Base-by-base conservation (phyloP, 2,329 filamentous ascomycete genomes). In the Pseudogymnoascus sp. region DNA sequence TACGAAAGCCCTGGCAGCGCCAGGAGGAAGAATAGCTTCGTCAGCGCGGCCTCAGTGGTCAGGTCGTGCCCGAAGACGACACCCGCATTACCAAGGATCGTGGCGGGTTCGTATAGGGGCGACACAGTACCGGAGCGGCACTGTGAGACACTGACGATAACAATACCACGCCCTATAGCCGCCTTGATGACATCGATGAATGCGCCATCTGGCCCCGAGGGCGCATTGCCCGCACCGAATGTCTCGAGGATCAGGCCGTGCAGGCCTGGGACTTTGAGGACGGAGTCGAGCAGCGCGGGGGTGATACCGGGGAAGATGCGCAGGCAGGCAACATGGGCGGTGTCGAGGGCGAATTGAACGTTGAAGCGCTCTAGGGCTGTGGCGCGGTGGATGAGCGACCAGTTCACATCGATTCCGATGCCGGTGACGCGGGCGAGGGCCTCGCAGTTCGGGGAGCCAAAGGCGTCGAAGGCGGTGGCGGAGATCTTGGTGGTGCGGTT, bases 251-350 rank as follows among this genome's bases (percentile, higher is more conserved):
- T 82, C 22, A 90, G 75, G 2, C 88, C 88, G 40, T 82, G 81
- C n/a, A 90, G 75, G 11, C 82, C 84, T 10, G 85, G 80, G 33
- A 88, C 73, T 33, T 79, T 79, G 59, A 90, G 74, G 2, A 90
- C 87, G 1, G 84, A 84, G 68, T 89, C 86, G 10, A 90, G 80
- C 84, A 90, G 88, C 66, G 86, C 82, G 4, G 88, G 84, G 67
- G 86, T 86, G 71, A 90, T 89, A 43, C 88, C 88, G 0, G 88
- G 88, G 72, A 90, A 90, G 61, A 90, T 85, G 6, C 87, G 82
- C 60, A 90, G 76, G 72, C 87, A 89, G 6, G 87, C 87, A 37
- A 90, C 88, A 70, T 89, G 84, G 26, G 83, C 81, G n/a, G 84
- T 89, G 46, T 74, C 83, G 26, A 88, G 76, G 64, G 82, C 82